Percentiles rank a stretch among this genome's conserved stretches.
phyloP scores from a whole-genome alignment of 2,329 filamentous ascomycete species.

The Cladophialophora psammophila region DNA sequence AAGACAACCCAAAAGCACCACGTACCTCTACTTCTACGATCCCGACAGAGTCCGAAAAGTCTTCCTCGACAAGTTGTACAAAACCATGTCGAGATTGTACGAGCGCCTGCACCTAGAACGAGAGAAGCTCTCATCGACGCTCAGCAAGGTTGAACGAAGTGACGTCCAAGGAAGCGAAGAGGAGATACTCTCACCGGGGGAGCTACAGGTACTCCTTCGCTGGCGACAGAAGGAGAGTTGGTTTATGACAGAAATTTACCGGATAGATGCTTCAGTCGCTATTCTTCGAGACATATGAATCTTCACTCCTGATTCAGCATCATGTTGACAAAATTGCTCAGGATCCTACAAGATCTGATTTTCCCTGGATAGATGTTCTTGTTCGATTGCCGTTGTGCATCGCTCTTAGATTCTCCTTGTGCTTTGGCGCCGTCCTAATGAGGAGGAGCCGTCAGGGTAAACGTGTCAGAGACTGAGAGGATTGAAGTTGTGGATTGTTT shows the following conservation, averaged over 20 bases:
- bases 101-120: constrained; percentile 82
- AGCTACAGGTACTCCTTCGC: constrained; percentile 72
- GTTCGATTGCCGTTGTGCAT: neutral
- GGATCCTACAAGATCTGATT: neutral
- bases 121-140: constrained; percentile 71
- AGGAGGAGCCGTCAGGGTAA: no score
- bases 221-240: constrained; percentile 71
- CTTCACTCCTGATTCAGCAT: neutral
- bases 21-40: constrained; percentile 94
- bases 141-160: constrained; percentile 81
- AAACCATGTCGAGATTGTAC: constrained; percentile 83
- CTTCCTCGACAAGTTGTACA: constrained; percentile 83
- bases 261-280: constrained; percentile 84
- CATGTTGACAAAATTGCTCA: neutral
- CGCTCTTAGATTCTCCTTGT: neutral
- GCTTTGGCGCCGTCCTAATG: no score
- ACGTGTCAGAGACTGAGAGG: no score
- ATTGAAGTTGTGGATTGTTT: no score
- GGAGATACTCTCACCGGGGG: constrained; percentile 75
- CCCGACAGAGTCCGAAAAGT: constrained; percentile 72
- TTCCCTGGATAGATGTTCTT: neutral
- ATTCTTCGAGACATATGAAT: constrained; percentile 78
- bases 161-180: constrained; percentile 87
- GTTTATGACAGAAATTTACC: constrained; percentile 77
- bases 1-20: constrained; percentile 79